Evolutionary conservation across 2,329 filamentous ascomycete genomes (phyloP).

Genomic region (Paecilomyces sp.): DNA sequence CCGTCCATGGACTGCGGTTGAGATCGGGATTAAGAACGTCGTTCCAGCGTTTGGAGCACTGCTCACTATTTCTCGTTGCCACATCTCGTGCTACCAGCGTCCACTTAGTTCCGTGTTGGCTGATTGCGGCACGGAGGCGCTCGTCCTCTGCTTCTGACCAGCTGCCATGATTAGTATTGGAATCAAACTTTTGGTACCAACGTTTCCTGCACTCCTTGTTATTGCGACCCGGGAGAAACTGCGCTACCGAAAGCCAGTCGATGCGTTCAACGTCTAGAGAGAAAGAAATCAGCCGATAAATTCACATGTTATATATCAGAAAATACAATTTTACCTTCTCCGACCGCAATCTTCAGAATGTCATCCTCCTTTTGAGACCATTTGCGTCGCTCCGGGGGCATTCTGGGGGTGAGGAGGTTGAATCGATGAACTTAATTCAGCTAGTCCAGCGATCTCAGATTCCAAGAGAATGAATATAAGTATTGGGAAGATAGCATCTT

Average conservation of each 20-base stretch:
- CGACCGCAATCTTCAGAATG: neutral
- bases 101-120: conserved; percentile 8
- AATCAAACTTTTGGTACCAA: conserved; percentile 8
- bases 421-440: neutral
- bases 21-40: conserved; percentile 7
- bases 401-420: neutral
- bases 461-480: neutral
- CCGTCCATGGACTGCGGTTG: conserved; percentile 8
- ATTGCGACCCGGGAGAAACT: conserved; percentile 7
- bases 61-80: conserved; percentile 8
- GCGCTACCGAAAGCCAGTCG: conserved; percentile 7
- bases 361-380: neutral
- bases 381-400: neutral
- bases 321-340: neutral
- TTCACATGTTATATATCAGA: neutral
- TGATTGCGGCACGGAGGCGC: conserved; percentile 5
- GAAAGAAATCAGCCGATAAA: neutral
- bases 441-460: neutral
- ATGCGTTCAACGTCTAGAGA: conserved; percentile 6
- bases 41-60: conserved; percentile 10
- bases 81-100: conserved; percentile 8
- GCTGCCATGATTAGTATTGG: conserved; percentile 6
- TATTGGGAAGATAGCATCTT: neutral
- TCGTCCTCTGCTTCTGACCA: conserved; percentile 8
- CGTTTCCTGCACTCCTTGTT: conserved; percentile 9